Base-by-base conservation (phyloP, 768 basidiomycete species). In the Collybia mongolica region DNA sequence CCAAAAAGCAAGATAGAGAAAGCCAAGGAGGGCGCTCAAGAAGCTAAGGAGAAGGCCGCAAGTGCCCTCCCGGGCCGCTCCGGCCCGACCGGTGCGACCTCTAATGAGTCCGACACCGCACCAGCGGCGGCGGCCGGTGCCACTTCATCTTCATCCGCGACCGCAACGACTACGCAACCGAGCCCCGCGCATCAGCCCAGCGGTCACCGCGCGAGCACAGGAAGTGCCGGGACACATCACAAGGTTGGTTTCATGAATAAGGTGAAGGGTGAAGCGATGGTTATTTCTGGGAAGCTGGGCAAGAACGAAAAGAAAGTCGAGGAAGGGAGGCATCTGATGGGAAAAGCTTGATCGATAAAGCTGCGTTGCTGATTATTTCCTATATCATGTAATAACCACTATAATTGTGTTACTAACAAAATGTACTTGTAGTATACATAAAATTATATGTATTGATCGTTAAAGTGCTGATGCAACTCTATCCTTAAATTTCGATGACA, bases 221-320 rank as follows among this genome's bases (percentile, higher is more conserved):
- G 40, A 19, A 44, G 54, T 17, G 1, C 35, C 6, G 54, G 53
- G 24, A 44, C 49, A 22, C 46, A 43, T 32, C 59, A 56, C 23
- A 71, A 68, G 35, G 51, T 56, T 2, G 61, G 60, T 8, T 64
- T 73, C 11, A 60, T 70, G 58, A 56, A 64, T 15, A 73, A 68
- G 60, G 39, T 74, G 18, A 70, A 68, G 47, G 72, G 71, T 0
- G 69, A 74, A 60, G 65, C 63, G 43, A 72, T 71, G 55, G 57
- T 72, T 2, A 48, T 74, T 24, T 58, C 60, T 1, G 72, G 72
- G 6, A 74, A 71, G 57, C 35, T 73, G 48, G 64, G 56, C 0
- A 55, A 65, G 29, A 64, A 73, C 26, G 68, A 71, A 52, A 60
- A 61, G 52, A 70, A 68, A 60, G 57, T 74, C 6, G 69, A 71